Base-by-base conservation (phyloP, 176 grass and related monocot genomes). In the Triticum urartu region DNA sequence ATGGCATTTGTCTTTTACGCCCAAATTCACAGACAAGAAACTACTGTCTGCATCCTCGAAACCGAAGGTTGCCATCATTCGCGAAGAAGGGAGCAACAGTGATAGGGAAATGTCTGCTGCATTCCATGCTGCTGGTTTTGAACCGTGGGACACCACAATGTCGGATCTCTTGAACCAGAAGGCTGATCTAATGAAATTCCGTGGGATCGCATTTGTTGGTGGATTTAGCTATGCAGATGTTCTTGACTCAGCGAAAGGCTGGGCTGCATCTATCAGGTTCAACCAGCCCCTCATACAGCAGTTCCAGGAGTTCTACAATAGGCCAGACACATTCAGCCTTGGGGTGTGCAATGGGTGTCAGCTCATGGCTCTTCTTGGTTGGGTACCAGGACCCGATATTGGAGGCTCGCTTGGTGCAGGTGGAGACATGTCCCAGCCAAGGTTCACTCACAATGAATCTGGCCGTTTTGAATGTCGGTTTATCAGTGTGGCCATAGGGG, bases 281-380 rank as follows among this genome's bases (percentile, higher is more conserved):
- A 96, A 99, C 79, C 79, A 91, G 40, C 86, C 93, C n/a, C 82
- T 98, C 11, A 76, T 98, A 85, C 68, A 91, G 18, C 90, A 94
- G 52, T 98, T 95, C 85, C 90, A 94, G 81, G 81, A 92, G 56
- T 95, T 98, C 87, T 95, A 98, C 70, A 81, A 92, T 52, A 86
- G 92, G 69, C 79, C 75, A 35, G 90, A 95, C 86, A 95, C 97
- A 5, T 98, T 98, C 79, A 95, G 97, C 84, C 92, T 95, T 91
- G 93, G 93, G 76, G 97, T 95, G 20, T 98, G 94, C 82, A 98
- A 98, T 67, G 92, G 97, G 48, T 98, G 94, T 86, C 93, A 94
- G 79, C 90, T 95, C 50, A 95, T 98, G 96, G 93, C 97, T 79
- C 92, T 98, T 88, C 94, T 98, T 83, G 97, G 96, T 22, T 98